Conservation (phyloP, 371 early-diverging fungal species). For the Encephalitozoon hellem region DNA sequence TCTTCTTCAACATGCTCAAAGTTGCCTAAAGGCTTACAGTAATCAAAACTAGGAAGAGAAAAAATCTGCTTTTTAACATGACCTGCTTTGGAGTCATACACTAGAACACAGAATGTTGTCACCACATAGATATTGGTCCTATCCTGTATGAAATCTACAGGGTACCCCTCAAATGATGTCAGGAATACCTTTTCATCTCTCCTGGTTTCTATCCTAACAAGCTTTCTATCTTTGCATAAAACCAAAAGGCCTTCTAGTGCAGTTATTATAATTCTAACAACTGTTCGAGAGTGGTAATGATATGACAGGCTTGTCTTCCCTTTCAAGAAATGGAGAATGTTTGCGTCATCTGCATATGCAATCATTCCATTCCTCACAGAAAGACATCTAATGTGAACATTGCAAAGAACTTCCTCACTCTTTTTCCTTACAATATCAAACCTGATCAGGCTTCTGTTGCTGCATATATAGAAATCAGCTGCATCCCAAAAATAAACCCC, state of each 20-base stretch:
- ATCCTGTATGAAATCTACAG: neutral
- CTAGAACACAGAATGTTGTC: neutral
- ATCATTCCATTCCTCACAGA: neutral
- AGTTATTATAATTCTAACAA: neutral
- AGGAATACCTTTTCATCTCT: neutral
- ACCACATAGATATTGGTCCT: neutral
- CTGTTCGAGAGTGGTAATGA: neutral
- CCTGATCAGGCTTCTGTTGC: neutral
- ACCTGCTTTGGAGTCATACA: neutral
- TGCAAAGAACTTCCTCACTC: neutral
- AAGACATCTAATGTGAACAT: neutral
- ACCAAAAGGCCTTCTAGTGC: neutral
- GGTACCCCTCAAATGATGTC: neutral
- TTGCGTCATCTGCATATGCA: neutral
- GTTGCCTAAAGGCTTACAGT: neutral
- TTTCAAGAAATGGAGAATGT: neutral
- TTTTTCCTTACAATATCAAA: neutral
- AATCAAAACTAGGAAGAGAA: neutral
- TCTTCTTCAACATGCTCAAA: neutral
- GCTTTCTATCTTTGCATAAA: neutral
- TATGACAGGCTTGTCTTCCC: neutral
- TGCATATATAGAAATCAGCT: neutral
- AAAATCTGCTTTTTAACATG: neutral
- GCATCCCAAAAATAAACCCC: slow-evolving; percentile 4
- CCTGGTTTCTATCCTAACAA: neutral